A percentile compares a stretch with the other conserved stretches of the same genome.
These are phyloP conservation scores for Mangifera indica DNA, from an alignment of 345 rosid species.

Conservation along the genomic window DNA sequence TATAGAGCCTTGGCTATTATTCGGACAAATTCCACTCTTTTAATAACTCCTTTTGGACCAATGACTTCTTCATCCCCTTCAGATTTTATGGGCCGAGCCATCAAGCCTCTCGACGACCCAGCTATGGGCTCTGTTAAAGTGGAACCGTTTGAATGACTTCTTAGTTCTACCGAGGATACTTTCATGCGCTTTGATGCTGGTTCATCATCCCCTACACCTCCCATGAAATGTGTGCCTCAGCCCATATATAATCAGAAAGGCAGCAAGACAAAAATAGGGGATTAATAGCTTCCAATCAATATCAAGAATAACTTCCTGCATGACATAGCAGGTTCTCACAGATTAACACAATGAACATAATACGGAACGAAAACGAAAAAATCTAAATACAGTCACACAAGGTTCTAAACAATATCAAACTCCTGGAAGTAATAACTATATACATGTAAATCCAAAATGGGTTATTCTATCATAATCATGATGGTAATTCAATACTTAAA, in stretches of 20 bases:
- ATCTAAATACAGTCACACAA: not conserved
- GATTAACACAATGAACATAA: not conserved
- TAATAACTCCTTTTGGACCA: slow-evolving; percentile 62
- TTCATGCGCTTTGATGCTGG: slow-evolving; percentile 61
- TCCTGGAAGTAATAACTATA: not conserved
- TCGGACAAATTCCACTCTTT: slow-evolving; percentile 56
- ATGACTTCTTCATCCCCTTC: slow-evolving; percentile 57
- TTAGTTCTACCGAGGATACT: slow-evolving; percentile 38
- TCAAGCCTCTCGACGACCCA: slow-evolving; percentile 46
- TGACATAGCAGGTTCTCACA: not conserved
- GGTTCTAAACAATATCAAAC: not conserved
- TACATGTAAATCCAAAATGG: not conserved
- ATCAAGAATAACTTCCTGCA: slow-evolving; percentile 30
- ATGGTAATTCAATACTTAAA: no score
- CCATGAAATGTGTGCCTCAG: slow-evolving; percentile 66
- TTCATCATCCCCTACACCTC: slow-evolving; percentile 66
- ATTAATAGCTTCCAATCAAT: slow-evolving; percentile 20
- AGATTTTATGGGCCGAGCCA: slow-evolving; percentile 58
- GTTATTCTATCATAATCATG: not conserved
- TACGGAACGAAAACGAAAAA: not conserved
- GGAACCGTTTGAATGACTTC: slow-evolving; percentile 49
- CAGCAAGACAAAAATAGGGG: slow-evolving; percentile 7
- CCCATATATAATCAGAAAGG: slow-evolving; percentile 45
- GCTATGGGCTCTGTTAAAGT: slow-evolving; percentile 33
- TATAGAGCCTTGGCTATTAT: slow-evolving; percentile 55